Conservation (phyloP, 768 basidiomycete genomes). For the Kwoniella mangroviensis region DNA sequence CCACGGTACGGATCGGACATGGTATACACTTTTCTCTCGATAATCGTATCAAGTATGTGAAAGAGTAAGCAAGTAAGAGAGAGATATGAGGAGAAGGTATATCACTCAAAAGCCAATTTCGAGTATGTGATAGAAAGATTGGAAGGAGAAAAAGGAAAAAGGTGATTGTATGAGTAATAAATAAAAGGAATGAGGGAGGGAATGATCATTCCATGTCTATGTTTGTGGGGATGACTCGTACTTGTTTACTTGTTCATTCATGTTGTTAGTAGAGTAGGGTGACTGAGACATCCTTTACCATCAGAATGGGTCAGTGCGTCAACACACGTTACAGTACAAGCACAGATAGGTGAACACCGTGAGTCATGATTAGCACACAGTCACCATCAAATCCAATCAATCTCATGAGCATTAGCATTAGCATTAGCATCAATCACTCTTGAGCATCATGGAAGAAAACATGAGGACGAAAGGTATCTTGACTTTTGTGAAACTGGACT, state of each 20-base stretch:
- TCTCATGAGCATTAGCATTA: not conserved
- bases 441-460: not conserved
- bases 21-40: not conserved
- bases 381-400: constrained; percentile 11
- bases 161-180: not conserved
- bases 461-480: not conserved
- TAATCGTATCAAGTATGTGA: not conserved
- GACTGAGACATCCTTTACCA: not conserved
- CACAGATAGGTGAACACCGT: not conserved
- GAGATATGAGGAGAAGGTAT: not conserved
- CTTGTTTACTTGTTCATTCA: not conserved
- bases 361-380: not conserved
- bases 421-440: not conserved
- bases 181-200: not conserved
- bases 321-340: not conserved
- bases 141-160: constrained; percentile 9
- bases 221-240: not conserved
- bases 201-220: not conserved
- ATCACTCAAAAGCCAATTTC: constrained; percentile 6
- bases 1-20: not conserved
- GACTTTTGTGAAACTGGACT: not conserved
- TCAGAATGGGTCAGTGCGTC: not conserved
- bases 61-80: not conserved
- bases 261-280: not conserved
- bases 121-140: not conserved